Conservation (phyloP, 2,329 filamentous ascomycete genomes). For the Juglanconis oblonga region DNA sequence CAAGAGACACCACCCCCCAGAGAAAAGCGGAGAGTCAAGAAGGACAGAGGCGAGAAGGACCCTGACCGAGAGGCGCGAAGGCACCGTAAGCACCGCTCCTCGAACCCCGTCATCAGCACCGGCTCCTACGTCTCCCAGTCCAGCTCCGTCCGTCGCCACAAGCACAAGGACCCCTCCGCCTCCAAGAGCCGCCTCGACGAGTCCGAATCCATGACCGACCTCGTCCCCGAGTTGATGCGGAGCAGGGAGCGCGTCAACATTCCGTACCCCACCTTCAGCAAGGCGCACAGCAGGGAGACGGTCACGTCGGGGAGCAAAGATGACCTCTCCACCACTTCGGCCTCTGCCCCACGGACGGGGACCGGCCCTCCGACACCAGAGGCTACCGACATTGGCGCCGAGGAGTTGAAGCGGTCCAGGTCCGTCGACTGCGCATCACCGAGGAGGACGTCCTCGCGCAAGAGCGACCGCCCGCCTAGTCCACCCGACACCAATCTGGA, state of each 20-base stretch:
- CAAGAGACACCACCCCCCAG: slow-evolving; percentile 18
- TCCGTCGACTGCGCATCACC: slow-evolving; percentile 39
- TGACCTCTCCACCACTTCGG: slow-evolving; percentile 37
- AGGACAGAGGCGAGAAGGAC: slow-evolving; percentile 22
- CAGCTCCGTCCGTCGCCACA: slow-evolving; percentile 31
- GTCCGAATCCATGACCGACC: slow-evolving; percentile 42
- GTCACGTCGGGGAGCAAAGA: slow-evolving; percentile 57
- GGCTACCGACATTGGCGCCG: slow-evolving; percentile 63
- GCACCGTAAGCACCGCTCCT: slow-evolving; percentile 40
- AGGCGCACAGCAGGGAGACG: slow-evolving; percentile 86
- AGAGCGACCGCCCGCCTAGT: slow-evolving; percentile 54
- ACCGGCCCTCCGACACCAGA: slow-evolving; percentile 66
- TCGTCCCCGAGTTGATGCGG: slow-evolving; percentile 46
- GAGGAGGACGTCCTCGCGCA: slow-evolving; percentile 34
- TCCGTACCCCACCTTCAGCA: slow-evolving; percentile 82
- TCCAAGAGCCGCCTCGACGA: slow-evolving; percentile 20
- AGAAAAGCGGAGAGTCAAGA: slow-evolving; percentile 21
- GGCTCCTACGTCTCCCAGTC: slow-evolving; percentile 33
- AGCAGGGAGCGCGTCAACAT: slow-evolving; percentile 49
- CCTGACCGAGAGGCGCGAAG: slow-evolving; percentile 34
- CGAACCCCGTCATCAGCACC: slow-evolving; percentile 38
- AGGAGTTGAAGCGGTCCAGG: slow-evolving; percentile 44
- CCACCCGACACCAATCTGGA: slow-evolving; percentile 62
- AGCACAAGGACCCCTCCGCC: slow-evolving; percentile 15
- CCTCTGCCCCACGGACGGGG: slow-evolving; percentile 35